Base-by-base conservation (phyloP, 2,329 filamentous ascomycete genomes). In the Pyrenophora seminiperda region DNA sequence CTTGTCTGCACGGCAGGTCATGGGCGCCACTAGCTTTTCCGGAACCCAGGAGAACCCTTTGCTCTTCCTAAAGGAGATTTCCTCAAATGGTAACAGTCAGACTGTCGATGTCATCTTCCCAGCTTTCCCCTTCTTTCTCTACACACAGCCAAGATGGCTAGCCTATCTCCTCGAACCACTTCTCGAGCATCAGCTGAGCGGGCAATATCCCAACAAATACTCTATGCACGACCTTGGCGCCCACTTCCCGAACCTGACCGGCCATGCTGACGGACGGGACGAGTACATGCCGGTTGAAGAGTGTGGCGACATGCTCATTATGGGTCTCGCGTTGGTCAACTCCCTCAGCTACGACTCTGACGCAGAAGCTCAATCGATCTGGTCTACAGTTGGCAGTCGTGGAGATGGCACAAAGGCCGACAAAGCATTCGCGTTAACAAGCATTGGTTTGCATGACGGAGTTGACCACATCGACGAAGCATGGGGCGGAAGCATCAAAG, bases 41-140 rank as follows among this genome's bases (percentile, higher is more conserved):
- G 83, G 88, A 34, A 88, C 89, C 15, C 82, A 83, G 3, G 82
- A 90, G 3, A 79, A 84, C 54, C 88, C 88, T 0, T 80, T 93
- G 33, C 72, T 94, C 17, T 94, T 94, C 73, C 75, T 93, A 53
- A 94, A 94, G 68, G 90, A 94, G 70, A 93, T 94, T 47, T 91
- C 88, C 1, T 91, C 88, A 2, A 89, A 93, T 62, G 90, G 90
- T 3, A 93, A 95, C 64, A 86, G 86, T 71, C 90, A 94, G 68
- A 94, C 90, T 0, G 88, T 94, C 9, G 89, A 93, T 74, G 89
- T 95, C 48, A 93, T 95, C 62, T 94, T 91, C 76, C 90, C 90
- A 0, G 82, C 89, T 0, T 92, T 91, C 73, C 89, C 90, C 0
- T 94, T 93, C 79, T 93, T 93, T 77, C 71, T 93, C 15, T 94